Evolutionary conservation across 805 yeast genomes (phyloP), one percentile per base, ranked within the genome.

Genomic region (Nakazawaea ishiwadae): DNA sequence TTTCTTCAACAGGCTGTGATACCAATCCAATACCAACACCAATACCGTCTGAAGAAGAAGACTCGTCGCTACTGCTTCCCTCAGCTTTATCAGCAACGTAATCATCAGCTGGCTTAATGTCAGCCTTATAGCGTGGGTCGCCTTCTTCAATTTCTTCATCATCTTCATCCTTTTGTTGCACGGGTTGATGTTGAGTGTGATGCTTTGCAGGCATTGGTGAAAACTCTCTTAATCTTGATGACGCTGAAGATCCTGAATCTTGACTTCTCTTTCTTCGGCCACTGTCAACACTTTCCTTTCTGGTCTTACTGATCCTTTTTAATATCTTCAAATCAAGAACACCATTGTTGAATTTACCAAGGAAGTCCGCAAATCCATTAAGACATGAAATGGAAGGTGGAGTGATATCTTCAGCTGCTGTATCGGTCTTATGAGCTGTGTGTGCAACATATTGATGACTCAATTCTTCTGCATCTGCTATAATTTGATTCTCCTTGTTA

Each of bases 331-430:
- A 50, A 57, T 81, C 85, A 55, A 80, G 58, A 49, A 71, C 71
- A 1, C 87, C 88, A 55, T 81, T 83, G 55, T 82, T 87, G 34
- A 79, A 71, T 6, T 79, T 73, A 44, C 72, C 73, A 53, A 81
- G 60, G 21, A 77, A 73, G 10, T 69, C 69, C 44, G 78, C 79
- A 46, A 79, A 71, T 40, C 71, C 77, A 34, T 69, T 69, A 38
- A 81, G 48, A 7, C 52, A 52, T 8, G 50, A 31, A 19, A 52
- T 46, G 12, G 16, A 10, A 4, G 40, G 33, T 11, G 23, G 14
- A 15, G 54, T 54, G 18, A 52, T 41, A n/a, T 30, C 38, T 2
- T 47, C 54, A 11, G 41, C 52, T 24, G 40, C 31, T 29, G 42
- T 42, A 11, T 36, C 49, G 4, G 44, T 31, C 2, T 18, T 20